phyloP scores from a whole-genome alignment of 2,329 filamentous ascomycete genomes.

The Fusarium chuoi region DNA sequence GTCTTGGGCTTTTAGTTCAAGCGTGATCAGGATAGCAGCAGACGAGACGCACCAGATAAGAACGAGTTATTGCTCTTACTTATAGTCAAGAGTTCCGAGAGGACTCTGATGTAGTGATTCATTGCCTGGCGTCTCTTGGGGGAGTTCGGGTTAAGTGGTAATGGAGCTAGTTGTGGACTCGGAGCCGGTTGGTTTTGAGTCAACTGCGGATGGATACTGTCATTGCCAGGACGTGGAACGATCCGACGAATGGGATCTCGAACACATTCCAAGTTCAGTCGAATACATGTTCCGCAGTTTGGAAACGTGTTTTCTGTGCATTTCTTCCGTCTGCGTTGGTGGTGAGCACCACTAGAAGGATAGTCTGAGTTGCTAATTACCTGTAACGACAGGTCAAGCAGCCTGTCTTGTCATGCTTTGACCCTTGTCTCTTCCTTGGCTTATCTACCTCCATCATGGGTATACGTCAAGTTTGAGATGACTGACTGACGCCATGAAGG shows the following conservation, averaged over 20 bases:
- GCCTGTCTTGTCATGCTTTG: background rate
- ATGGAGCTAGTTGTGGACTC: background rate
- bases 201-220: background rate
- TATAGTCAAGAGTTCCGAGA: background rate
- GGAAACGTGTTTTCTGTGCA: background rate
- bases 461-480: background rate
- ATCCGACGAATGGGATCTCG: background rate
- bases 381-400: background rate
- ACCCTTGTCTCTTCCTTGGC: background rate
- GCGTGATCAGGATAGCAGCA: fast-evolving
- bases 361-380: background rate
- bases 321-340: background rate
- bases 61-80: background rate
- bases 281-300: background rate
- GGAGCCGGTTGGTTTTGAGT: background rate
- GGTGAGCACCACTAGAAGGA: background rate
- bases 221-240: background rate
- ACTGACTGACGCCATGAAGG: background rate
- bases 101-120: background rate
- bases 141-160: background rate
- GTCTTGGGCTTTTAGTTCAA: background rate
- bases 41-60: background rate
- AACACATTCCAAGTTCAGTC: background rate
- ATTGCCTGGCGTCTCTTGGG: background rate
- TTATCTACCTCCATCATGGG: background rate